A percentile compares a stretch with the other conserved stretches of the same genome.
Evolutionary conservation across 2,329 filamentous ascomycete genomes (phyloP).

Genomic region (Fusarium liriodendri): DNA sequence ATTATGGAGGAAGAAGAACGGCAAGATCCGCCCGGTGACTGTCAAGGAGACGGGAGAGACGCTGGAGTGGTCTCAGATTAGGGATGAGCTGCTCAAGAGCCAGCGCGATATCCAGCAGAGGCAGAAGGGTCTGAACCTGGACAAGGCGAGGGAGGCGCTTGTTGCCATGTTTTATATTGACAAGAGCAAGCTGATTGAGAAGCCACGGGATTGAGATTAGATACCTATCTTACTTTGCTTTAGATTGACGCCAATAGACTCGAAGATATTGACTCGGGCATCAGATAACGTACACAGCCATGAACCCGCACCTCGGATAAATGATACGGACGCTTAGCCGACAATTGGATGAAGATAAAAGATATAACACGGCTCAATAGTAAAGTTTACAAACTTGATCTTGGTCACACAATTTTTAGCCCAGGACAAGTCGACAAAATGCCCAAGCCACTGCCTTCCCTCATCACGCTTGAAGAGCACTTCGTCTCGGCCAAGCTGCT

Average conservation of each 20-base stretch:
- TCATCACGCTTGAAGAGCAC: conserved; percentile 25
- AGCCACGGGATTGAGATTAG: neutral
- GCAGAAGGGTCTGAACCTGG: conserved; percentile 10
- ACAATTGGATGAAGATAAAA: neutral
- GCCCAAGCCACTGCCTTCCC: neutral
- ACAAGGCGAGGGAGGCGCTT: conserved; percentile 10
- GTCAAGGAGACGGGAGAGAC: conserved; percentile 5
- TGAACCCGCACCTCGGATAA: neutral
- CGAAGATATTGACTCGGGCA: neutral
- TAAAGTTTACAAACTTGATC: neutral
- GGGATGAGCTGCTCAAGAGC: conserved; percentile 9
- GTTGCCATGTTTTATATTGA: conserved; percentile 15
- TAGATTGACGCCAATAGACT: neutral
- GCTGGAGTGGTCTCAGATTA: conserved; percentile 7
- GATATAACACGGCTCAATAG: neutral
- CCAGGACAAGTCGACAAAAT: neutral
- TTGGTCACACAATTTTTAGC: neutral
- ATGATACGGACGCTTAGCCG: neutral
- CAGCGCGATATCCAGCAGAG: conserved; percentile 9
- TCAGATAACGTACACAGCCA: neutral
- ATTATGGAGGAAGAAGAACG: conserved; percentile 14
- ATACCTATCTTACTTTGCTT: neutral
- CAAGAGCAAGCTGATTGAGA: conserved; percentile 1
- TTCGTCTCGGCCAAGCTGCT: conserved; percentile 10
- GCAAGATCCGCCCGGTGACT: conserved; percentile 6